phyloP scores from a whole-genome alignment of 78 protist genomes.

The slime mould (Dictyostelium discoideum) region DNA sequence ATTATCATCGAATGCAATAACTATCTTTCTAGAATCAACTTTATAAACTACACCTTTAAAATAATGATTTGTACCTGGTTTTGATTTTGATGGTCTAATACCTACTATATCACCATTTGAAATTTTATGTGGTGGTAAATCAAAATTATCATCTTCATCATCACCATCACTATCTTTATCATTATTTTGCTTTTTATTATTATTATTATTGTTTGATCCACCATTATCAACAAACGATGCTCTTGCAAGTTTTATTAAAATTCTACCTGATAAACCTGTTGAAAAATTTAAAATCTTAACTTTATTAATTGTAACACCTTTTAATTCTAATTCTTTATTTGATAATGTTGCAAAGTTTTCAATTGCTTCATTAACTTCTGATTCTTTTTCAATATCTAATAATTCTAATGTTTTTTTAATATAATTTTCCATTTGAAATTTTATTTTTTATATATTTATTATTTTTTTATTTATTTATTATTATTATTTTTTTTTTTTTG shows the following conservation, averaged over 20 bases:
- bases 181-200: not conserved
- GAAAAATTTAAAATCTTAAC: conserved; percentile 17
- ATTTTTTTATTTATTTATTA: not conserved
- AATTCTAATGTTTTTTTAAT: conserved; percentile 36
- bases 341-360: conserved; percentile 37
- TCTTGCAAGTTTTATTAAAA: conserved; percentile 6
- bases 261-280: conserved; percentile 59
- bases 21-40: conserved; percentile 33
- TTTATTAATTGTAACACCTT: conserved; percentile 73
- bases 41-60: conserved; percentile 49
- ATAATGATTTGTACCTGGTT: conserved; percentile 33
- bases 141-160: not conserved
- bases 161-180: not conserved
- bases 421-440: conserved; percentile 5
- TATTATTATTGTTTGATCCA: not conserved
- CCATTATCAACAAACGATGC: not conserved
- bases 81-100: conserved; percentile 47
- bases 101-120: conserved; percentile 76
- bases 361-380: conserved; percentile 67
- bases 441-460: not conserved
- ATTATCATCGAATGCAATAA: conserved; percentile 43
- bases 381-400: conserved; percentile 76
- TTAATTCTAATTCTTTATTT: conserved; percentile 27
- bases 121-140: conserved; percentile 42
- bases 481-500: not conserved